A percentile compares a stretch with the other conserved stretches of the same genome.
phyloP scores from a whole-genome alignment of 2,329 filamentous ascomycete genomes.

The Monosporascus ibericus region DNA sequence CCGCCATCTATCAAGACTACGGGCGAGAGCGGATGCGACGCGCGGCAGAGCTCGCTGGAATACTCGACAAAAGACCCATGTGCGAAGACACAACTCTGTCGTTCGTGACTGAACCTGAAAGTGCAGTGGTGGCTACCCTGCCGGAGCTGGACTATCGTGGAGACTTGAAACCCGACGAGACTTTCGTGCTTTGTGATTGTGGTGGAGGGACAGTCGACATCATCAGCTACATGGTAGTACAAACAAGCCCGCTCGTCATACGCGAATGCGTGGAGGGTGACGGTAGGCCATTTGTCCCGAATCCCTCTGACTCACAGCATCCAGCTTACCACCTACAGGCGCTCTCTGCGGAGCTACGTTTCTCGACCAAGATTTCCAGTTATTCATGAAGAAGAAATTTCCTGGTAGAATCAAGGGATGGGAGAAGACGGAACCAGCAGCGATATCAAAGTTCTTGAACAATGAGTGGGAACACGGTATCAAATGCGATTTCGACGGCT shows the following conservation, averaged over 20 bases:
- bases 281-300: slow-evolving; percentile 15
- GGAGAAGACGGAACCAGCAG: background rate
- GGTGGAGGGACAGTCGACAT: slow-evolving; percentile 33
- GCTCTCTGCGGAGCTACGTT: slow-evolving; percentile 33
- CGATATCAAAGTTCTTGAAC: slow-evolving; percentile 7
- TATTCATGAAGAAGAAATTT: slow-evolving; percentile 21
- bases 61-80: slow-evolving; percentile 19
- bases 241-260: slow-evolving; percentile 15
- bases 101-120: slow-evolving; percentile 39
- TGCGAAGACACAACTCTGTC: slow-evolving; percentile 23
- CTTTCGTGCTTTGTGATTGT: slow-evolving; percentile 22
- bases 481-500: slow-evolving; percentile 15
- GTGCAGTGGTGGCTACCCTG: slow-evolving; percentile 34
- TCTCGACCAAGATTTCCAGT: slow-evolving; percentile 31
- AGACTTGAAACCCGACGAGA: slow-evolving; percentile 14
- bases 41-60: slow-evolving; percentile 29
- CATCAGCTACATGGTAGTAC: slow-evolving; percentile 30
- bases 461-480: slow-evolving; percentile 20
- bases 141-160: slow-evolving; percentile 18
- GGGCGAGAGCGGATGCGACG: slow-evolving; percentile 29
- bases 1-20: slow-evolving; percentile 40
- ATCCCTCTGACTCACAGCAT: slow-evolving; percentile 1
- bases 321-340: background rate
- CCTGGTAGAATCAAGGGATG: background rate
- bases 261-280: slow-evolving; percentile 32